Base-by-base conservation (phyloP, 208 protist genomes). In the Acanthamoeba triangularis region DNA sequence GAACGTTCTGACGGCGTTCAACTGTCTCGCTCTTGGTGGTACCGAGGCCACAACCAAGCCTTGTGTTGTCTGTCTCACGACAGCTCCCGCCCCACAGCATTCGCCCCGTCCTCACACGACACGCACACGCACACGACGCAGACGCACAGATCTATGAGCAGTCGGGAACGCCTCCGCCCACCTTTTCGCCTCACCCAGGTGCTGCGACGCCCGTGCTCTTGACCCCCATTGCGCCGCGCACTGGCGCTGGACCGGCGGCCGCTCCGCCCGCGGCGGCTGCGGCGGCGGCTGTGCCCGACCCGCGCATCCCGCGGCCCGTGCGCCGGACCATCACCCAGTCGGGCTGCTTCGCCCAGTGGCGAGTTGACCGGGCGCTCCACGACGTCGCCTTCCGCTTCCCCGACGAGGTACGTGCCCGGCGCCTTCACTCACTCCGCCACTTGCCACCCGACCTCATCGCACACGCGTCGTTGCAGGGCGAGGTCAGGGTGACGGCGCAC, bases 301-400 rank as follows among this genome's bases (percentile, higher is more conserved):
- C 56, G 56, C 56, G 56, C 56, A 25, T 67, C 0, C 61, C 61
- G 61, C 18, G 8, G 61, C 61, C 72, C 37, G 37, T 80, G 30
- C 28, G 23, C 8, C 72, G 72, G 18, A 23, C 0, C 18, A 11
- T 80, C 33, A 18, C 30, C 35, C 72, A 23, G 35, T 80, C 37
- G 33, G 33, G 33, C 37, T 80, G 33, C 72, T 80, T 80, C 33
- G 72, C 72, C 14, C 30, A 49, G 72, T 80, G 72, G 72, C 72
- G 72, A 5, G 33, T 11, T 20, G 72, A 80, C 72, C 30, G 20
- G 30, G 30, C 72, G 35, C 72, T 80, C 37, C 72, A 80, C 37
- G 72, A 80, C 37, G 72, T 80, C 72, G 30, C 72, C 35, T 80
- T 80, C 37, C 37, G 35, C 33, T 80, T 80, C 4, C 72, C 72